Evolutionary conservation across 768 basidiomycete species (phyloP).

Genomic region (Naganishia vishniacii): DNA sequence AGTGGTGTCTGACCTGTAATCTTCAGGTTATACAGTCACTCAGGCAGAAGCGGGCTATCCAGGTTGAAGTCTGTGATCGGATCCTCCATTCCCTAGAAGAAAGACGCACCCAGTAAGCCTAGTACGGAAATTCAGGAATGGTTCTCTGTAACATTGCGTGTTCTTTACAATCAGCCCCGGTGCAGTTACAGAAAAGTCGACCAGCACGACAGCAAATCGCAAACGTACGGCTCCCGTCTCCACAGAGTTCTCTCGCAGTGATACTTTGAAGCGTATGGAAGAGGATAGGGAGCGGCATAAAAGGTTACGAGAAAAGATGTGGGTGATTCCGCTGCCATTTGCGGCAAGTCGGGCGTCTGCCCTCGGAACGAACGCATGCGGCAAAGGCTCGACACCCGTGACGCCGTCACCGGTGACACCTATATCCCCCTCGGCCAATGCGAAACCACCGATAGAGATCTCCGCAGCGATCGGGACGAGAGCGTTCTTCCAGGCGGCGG

Average conservation of each 20-base stretch:
- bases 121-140: not conserved
- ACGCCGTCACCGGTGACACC: conserved; percentile 45
- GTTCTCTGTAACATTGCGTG: not conserved
- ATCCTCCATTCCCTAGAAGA: conserved; percentile 53
- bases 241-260: conserved; percentile 55
- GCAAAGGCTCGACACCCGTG: not conserved
- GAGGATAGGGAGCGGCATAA: conserved; percentile 90
- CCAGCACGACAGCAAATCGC: not conserved
- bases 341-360: conserved; percentile 5
- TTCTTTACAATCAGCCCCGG: not conserved
- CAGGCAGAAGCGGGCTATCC: conserved; percentile 76
- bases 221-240: conserved; percentile 26
- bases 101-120: conserved; percentile 32
- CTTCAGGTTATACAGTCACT: conserved; percentile 82
- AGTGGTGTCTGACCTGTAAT: not conserved
- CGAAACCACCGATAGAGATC: conserved; percentile 3
- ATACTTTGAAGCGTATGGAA: conserved; percentile 79
- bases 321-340: conserved; percentile 54
- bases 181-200: not conserved
- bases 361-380: not conserved
- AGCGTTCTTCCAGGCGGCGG: not conserved
- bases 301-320: conserved; percentile 78
- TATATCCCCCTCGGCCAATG: conserved; percentile 38
- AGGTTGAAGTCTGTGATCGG: conserved; percentile 70
- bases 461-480: conserved; percentile 21